Evolutionary conservation across 495 filamentous ascomycete species (phyloP).

Genomic region (Cryomyces minteri): DNA sequence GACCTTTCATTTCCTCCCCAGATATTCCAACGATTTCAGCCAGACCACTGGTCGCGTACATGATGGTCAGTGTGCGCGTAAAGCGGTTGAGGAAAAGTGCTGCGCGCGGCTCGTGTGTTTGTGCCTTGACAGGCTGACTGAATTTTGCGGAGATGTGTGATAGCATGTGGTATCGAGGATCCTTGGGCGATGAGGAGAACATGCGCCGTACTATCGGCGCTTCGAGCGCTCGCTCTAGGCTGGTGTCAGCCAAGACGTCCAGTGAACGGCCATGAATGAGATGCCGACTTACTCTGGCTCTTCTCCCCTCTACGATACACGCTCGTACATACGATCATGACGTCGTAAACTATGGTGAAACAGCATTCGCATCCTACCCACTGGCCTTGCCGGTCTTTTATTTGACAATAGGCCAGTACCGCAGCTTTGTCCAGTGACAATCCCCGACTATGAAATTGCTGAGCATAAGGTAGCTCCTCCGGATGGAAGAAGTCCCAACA

Average conservation of each 20-base stretch:
- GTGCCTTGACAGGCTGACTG: constrained; percentile 38
- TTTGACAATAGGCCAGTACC: constrained; percentile 59
- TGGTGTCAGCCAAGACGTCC: background rate
- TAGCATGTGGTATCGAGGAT: constrained; percentile 84
- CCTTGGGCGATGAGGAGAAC: constrained; percentile 64
- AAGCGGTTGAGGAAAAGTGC: constrained; percentile 80
- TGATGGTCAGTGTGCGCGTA: constrained; percentile 61
- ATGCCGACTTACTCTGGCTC: constrained; percentile 49
- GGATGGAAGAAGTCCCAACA: constrained; percentile 80
- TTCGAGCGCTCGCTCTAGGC: constrained; percentile 53
- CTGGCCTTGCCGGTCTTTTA: constrained; percentile 46
- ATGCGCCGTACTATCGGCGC: constrained; percentile 61
- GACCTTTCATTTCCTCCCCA: constrained; percentile 43
- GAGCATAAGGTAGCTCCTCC: constrained; percentile 60
- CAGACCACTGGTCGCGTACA: constrained; percentile 71
- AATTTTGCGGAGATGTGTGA: constrained; percentile 73
- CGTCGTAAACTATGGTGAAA: constrained; percentile 76
- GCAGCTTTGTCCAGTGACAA: constrained; percentile 72
- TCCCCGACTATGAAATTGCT: constrained; percentile 50
- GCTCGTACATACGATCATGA: constrained; percentile 70
- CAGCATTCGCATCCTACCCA: constrained; percentile 80
- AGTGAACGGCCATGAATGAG: background rate
- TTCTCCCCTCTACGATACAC: constrained; percentile 51
- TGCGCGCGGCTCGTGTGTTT: constrained; percentile 57
- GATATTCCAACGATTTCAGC: constrained; percentile 51